Evolutionary conservation across 257 asterid genomes (phyloP).

Genomic region (Coffea eugenioides): DNA sequence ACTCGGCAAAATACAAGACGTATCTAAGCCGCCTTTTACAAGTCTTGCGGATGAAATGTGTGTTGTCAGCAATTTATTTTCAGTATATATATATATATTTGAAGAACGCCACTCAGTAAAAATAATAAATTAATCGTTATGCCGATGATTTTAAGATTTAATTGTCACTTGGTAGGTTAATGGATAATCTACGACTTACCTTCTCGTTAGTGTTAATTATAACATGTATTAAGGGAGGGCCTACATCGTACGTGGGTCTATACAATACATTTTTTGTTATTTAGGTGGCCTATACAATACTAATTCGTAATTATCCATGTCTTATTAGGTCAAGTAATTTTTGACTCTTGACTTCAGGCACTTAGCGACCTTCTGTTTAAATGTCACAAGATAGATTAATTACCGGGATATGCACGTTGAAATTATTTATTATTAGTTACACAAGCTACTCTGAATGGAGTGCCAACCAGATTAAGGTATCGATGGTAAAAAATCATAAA

Average conservation of each 20-base stretch:
- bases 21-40: not conserved
- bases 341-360: not conserved
- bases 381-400: not conserved
- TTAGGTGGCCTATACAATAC: no score
- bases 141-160: not conserved
- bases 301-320: not conserved
- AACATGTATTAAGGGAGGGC: not conserved
- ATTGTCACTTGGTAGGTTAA: constrained; percentile 1
- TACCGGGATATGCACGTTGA: not conserved
- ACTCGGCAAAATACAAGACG: not conserved
- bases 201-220: not conserved
- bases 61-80: not conserved
- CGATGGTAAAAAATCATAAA: not conserved
- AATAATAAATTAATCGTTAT: not conserved
- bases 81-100: no score
- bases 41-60: not conserved
- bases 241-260: not conserved
- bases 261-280: no score
- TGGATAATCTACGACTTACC: not conserved
- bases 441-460: not conserved
- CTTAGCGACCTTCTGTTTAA: not conserved
- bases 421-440: not conserved
- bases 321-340: not conserved
- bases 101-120: not conserved
- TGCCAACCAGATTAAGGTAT: not conserved